Base-by-base conservation (phyloP, 305 asterid genomes). In the Fraxinus sp. region DNA sequence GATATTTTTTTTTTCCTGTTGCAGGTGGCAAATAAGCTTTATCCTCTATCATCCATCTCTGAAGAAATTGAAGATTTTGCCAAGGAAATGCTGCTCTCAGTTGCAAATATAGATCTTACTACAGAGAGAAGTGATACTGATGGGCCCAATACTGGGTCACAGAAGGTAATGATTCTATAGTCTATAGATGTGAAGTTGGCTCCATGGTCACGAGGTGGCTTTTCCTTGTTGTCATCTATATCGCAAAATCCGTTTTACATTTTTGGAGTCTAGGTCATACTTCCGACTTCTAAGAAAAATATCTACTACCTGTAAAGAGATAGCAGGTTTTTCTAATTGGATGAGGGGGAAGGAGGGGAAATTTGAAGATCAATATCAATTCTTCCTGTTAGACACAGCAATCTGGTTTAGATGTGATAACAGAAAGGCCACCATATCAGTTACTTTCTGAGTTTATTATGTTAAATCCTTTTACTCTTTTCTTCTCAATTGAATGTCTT, bases 1-100 rank as follows among this genome's bases (percentile, higher is more conserved):
- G 30, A 59, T 85, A 49, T 79, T 77, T 77, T 62, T 66, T 59
- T 87, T 68, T 76, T 86, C 73, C 73, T 37, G 84, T 83, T 86
- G 24, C 87, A 97, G 99, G 98, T 95, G 88, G 99, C 98, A 24
- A 97, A 97, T 90, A 97, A 92, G 90, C 99, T 97, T 80, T 97
- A 93, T 89, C 98, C 99, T 83, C 78, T 95, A 83, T 28, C 97
- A 74, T 90, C 92, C 81, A 87, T 93, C 86, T 92, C 98, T 79
- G 87, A 80, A 89, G 92, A 91, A 87, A 96, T 96, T 77, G 97
- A 96, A 90, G 92, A 86, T 72, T 96, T 92, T 90, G 97, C 99
- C 22, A 89, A 89, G 87, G 97, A 95, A 85, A 92, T 82, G 96
- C 87, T 96, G 95, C 91, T 90, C 78, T 91, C 95, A 84, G 90